These are phyloP conservation scores for Colletotrichum sp. DNA, from an alignment of 2,329 filamentous ascomycete genomes.

Conservation along the genomic window DNA sequence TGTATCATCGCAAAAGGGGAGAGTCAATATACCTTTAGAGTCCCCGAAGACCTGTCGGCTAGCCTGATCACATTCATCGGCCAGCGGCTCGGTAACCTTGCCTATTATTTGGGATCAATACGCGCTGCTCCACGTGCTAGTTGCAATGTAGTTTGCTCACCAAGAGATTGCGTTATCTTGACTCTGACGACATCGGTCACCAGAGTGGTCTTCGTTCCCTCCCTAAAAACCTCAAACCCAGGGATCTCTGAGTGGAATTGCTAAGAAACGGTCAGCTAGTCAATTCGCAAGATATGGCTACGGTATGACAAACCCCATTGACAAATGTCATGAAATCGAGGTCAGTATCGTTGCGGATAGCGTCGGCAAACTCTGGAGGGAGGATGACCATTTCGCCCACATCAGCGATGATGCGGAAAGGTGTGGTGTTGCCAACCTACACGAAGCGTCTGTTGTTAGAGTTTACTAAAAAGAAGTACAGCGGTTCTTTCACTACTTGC, in stretches of 20 bases:
- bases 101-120: not conserved
- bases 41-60: not conserved
- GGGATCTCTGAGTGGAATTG: not conserved
- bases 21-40: not conserved
- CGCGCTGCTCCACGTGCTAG: not conserved
- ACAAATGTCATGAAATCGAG: not conserved
- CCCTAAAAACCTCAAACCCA: not conserved
- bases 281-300: not conserved
- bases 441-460: too few relatives aligned
- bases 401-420: not conserved
- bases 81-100: not conserved
- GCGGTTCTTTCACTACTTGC: fast-evolving
- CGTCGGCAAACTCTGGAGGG: not conserved
- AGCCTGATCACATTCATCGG: not conserved
- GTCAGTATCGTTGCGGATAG: not conserved
- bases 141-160: not conserved
- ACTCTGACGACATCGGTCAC: not conserved
- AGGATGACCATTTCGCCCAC: not conserved
- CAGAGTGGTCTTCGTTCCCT: not conserved
- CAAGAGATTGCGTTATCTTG: not conserved
- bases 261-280: not conserved
- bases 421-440: not conserved
- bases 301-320: not conserved
- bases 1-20: not conserved
- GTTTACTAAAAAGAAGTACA: too few relatives aligned